Evolutionary conservation across 1,284 basidiomycete genomes (phyloP), one percentile per base, ranked within the genome.

Genomic region (Omphalotus olearius): DNA sequence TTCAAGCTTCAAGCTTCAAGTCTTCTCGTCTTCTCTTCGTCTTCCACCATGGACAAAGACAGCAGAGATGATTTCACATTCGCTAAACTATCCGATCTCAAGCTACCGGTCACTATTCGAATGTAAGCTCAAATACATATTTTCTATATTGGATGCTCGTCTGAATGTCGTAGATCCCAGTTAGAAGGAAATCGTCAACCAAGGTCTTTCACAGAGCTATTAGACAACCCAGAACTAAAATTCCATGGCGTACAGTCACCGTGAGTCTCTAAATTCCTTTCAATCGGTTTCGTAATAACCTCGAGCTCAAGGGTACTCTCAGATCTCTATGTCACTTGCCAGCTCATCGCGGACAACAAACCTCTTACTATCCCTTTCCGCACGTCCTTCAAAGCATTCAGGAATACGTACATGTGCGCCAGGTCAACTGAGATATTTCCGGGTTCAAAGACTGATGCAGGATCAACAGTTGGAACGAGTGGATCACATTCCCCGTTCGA

Each of bases 331-430:
- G 88, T 98, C 45, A 91, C 88, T 10, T 90, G 91, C 61, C 91
- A 96, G 62, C 82, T 99, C 11, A 82, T 91, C 57, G 88, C 93
- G 4, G 92, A 96, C 66, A 96, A 96, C 68, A 94, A 95, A 64
- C 91, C 92, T 0, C 73, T 96, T 37, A 93, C 93, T 0, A 87
- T 95, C 23, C 88, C 93, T 0, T 91, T 91, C 62, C 84, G 91
- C 45, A 98, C 97, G 0, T 83, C 91, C 0, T 95, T 93, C 78
- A 96, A 95, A 66, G 80, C 90, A 13, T 98, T 97, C 75, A 91
- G 88, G 68, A 83, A 80, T 56, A 80, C 74, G 41, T 93, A 94
- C 64, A 86, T 75, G 90, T 91, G 59, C 50, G 82, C 69, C 14
- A 3, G 2, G 7, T 33, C 30, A 33, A 33, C 30, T 33, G 30